Base-by-base conservation (phyloP, 495 filamentous ascomycete genomes). In the Xanthoparmelia taractica region DNA sequence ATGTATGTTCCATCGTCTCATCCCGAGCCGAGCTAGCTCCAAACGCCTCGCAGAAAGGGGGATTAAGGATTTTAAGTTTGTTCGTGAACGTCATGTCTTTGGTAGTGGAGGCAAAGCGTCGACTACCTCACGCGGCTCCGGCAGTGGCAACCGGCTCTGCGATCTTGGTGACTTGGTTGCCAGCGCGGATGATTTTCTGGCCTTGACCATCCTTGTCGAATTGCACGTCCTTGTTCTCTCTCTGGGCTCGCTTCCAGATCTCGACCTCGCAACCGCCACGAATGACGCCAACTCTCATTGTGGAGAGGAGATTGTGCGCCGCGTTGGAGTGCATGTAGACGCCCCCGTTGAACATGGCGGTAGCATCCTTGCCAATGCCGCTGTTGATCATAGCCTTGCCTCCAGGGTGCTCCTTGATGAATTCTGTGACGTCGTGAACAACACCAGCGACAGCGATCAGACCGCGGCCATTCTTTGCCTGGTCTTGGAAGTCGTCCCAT, bases 321-420 rank as follows among this genome's bases (percentile, higher is more conserved):
- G 90, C 94, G 77, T 98, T 98, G 69, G 88, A 92, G 82, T 98
- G 94, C 73, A 91, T 88, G 80, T 98, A 98, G 63, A 98, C 88
- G 78, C 94, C 94, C 66, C 94, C 94, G 81, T 98, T 98, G 86
- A 98, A 98, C 80, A 96, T 95, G 71, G 92, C 92, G 17, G 94
- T 97, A 60, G 94, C 94, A 70, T 98, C 94, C 82, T 98, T 98
- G 77, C 94, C 94, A 52, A 98, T 84, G 55, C 88, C 92, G 27
- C 89, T 91, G 65, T 77, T 85, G 82, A 98, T 97, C 78, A 98
- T 87, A 57, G 91, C 88, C 81, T 92, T 93, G 73, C 94, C 94
- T 82, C 94, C 94, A 33, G 94, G 94, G 79, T 98, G 94, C 70
- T 95, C 90, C 76, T 92, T 90, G 80, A 97, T 92, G 81, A 98